These are phyloP conservation scores for Funneliformis mosseae DNA, from an alignment of 192 early-diverging fungal species.

Conservation along the genomic window DNA sequence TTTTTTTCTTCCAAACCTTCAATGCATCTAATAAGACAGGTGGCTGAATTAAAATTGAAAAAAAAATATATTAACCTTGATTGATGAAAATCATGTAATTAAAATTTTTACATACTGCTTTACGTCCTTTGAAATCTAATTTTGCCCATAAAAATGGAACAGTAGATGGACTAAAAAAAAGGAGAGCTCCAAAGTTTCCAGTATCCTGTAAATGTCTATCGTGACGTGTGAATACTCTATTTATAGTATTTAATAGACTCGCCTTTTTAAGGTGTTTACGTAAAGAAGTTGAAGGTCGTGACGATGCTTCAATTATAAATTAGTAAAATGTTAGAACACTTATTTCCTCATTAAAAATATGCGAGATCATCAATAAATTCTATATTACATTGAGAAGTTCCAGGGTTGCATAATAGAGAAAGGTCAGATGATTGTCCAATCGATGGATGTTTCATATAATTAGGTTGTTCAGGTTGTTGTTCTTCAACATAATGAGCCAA, in stretches of 20 bases:
- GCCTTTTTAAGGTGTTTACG: neutral
- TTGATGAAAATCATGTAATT: conserved; percentile 3
- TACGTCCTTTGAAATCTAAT: conserved; percentile 43
- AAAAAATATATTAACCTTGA: neutral
- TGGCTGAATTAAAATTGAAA: conserved; percentile 33
- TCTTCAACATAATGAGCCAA: conserved; percentile 24
- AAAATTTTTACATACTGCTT: conserved; percentile 42
- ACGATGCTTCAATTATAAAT: too few species aligned
- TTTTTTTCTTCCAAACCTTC: conserved; percentile 16
- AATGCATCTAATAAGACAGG: conserved; percentile 43
- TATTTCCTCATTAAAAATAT: neutral
- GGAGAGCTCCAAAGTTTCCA: neutral
- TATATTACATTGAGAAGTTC: neutral
- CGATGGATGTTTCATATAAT: neutral
- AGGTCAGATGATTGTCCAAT: neutral
- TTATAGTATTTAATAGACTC: neutral
- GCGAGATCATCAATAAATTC: neutral
- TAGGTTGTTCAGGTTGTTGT: conserved; percentile 2
- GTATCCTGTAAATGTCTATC: conserved; percentile 16
- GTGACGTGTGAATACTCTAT: neutral
- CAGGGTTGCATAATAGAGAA: neutral
- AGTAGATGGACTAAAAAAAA: conserved; percentile 15
- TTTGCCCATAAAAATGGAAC: conserved; percentile 39
- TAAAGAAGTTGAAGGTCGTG: neutral
- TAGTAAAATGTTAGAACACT: neutral